Evolutionary conservation across 192 early-diverging fungal species (phyloP).

Genomic region (Rhizoclosmatium globosum): DNA sequence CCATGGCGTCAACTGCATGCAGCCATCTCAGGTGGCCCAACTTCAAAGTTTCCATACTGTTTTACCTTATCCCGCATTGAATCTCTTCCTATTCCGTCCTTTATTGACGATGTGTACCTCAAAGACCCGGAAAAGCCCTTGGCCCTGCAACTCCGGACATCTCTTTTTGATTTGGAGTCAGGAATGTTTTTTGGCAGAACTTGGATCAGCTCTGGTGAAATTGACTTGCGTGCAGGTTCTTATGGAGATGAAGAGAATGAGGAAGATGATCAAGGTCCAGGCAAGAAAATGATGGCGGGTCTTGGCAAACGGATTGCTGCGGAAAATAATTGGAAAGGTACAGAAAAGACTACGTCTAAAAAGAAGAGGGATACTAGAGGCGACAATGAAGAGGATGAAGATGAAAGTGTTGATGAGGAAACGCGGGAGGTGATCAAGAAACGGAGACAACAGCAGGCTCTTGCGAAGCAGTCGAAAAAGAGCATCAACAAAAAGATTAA

Average conservation of each 20-base stretch:
- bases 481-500: background rate
- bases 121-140: background rate
- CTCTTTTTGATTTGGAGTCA: slow-evolving; percentile 39
- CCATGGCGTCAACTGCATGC: slow-evolving; percentile 30
- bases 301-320: background rate
- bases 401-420: slow-evolving; percentile 37
- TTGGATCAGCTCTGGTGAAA: slow-evolving; percentile 33
- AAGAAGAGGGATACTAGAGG: background rate
- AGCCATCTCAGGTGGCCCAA: slow-evolving; percentile 10
- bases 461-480: background rate
- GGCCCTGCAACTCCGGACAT: slow-evolving; percentile 20
- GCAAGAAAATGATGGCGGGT: background rate
- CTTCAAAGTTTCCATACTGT: slow-evolving; percentile 32
- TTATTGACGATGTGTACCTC: slow-evolving; percentile 29
- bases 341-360: background rate
- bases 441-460: background rate
- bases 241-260: background rate
- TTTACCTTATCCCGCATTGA: slow-evolving; percentile 19
- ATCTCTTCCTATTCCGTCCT: slow-evolving; percentile 20
- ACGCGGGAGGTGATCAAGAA: slow-evolving; percentile 8
- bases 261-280: background rate
- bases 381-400: slow-evolving; percentile 5
- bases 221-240: slow-evolving; percentile 14
- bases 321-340: background rate
- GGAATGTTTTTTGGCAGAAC: slow-evolving; percentile 40